Base-by-base conservation (phyloP, 805 yeast genomes). In the Cyberlindnera maclurae region DNA sequence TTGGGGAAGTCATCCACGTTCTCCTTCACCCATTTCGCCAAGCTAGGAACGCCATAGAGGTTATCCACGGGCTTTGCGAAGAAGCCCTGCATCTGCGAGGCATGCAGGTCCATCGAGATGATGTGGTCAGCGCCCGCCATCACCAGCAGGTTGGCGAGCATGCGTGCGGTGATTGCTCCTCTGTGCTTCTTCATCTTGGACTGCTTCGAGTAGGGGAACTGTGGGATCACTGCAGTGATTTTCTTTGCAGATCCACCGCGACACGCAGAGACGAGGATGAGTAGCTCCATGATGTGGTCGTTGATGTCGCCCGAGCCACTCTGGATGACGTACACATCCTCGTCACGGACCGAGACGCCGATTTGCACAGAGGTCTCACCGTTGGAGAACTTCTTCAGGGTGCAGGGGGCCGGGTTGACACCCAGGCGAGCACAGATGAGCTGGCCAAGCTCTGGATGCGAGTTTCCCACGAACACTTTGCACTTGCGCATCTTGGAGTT, bases 71-170 rank as follows among this genome's bases (percentile, higher is more conserved):
- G 98, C 53, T 88, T 89, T 26, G 94, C 75, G 68, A 93, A 93
- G 59, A 93, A 93, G 12, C 99, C 99, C 68, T 93, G 98, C 98
- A 93, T 93, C 65, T 93, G 99, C 27, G 96, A 80, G 20, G 99
- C 98, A 51, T 77, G 80, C 49, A 93, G 68, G 58, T 93, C 99
- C 97, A 93, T 89, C 3, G 96, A 86, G 29, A 93, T 90, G 41
- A 93, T 94, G 63, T 93, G 99, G 63, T 93, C 97, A 18, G 97
- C 98, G 51, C 99, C 99, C 4, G 98, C 97, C 94, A 93, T 94
- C 41, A 88, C 79, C 46, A 93, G 68, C 56, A 93, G 67, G 53
- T 93, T 93, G 44, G 99, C 97, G 58, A 93, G 73, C 97, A 93
- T 85, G 59, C 97, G 77, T 12, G 98, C 98, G 4, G 98, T 90